Evolutionary conservation across 2,329 filamentous ascomycete species (phyloP).

Genomic region (Tetracladium maxilliforme): DNA sequence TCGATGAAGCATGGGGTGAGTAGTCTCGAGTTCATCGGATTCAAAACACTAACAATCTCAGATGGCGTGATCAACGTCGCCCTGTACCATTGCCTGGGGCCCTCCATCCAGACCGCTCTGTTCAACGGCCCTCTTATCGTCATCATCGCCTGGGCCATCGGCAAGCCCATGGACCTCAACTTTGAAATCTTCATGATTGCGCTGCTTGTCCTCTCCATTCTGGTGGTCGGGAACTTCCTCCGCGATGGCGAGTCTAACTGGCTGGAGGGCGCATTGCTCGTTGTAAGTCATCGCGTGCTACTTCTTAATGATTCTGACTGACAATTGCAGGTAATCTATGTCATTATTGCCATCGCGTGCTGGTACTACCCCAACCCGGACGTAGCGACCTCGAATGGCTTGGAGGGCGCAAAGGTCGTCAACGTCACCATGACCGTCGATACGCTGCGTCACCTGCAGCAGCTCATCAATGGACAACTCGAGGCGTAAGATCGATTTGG

Average conservation of each 20-base stretch:
- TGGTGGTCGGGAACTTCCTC: slow-evolving; percentile 73
- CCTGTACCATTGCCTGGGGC: slow-evolving; percentile 67
- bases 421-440: too few species aligned
- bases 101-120: slow-evolving; percentile 74
- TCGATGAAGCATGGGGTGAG: slow-evolving; percentile 73
- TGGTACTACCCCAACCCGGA: slow-evolving; percentile 32
- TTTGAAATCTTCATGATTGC: slow-evolving; percentile 78
- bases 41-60: too few species aligned
- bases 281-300: too few species aligned
- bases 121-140: slow-evolving; percentile 73
- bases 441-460: too few species aligned
- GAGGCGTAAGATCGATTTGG: too few species aligned
- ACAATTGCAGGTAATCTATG: too few species aligned
- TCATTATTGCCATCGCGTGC: slow-evolving; percentile 38
- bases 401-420: too few species aligned
- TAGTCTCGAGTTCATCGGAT: too few species aligned
- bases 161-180: slow-evolving; percentile 56
- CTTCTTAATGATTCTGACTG: too few species aligned
- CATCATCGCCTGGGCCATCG: slow-evolving; percentile 64
- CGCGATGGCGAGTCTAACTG: slow-evolving; percentile 79
- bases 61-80: slow-evolving; percentile 72
- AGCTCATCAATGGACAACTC: too few species aligned
- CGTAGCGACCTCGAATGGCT: too few species aligned
- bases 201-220: slow-evolving; percentile 63
- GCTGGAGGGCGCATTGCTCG: slow-evolving; percentile 67